phyloP scores from a whole-genome alignment of 345 rosid species.

The Turnera subulata region DNA sequence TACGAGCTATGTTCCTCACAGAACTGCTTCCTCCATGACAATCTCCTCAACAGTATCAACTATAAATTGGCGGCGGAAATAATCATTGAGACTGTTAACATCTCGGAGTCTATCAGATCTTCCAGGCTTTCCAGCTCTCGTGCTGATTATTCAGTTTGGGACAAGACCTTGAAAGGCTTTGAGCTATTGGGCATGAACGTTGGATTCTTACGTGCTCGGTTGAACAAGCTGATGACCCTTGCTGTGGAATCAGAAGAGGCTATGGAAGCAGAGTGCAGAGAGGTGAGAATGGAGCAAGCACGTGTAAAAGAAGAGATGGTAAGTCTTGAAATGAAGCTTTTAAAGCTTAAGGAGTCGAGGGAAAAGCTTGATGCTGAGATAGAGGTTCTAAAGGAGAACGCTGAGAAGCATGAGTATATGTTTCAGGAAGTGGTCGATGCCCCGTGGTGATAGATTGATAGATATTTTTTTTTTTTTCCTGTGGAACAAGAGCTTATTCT shows the following conservation, averaged over 20 bases:
- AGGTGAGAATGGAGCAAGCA: slow-evolving; percentile 21
- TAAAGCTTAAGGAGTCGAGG: slow-evolving; percentile 21
- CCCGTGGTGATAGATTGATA: slow-evolving; percentile 26
- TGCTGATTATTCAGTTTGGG: slow-evolving; percentile 39
- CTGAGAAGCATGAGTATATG: slow-evolving; percentile 22
- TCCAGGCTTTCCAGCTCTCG: slow-evolving; percentile 26
- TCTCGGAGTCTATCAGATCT: slow-evolving; percentile 41
- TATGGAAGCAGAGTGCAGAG: slow-evolving; percentile 19
- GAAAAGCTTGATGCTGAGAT: slow-evolving; percentile 29
- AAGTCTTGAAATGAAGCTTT: slow-evolving; percentile 26
- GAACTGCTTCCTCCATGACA: slow-evolving; percentile 33
- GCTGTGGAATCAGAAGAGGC: slow-evolving; percentile 27
- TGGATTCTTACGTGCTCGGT: slow-evolving; percentile 34
- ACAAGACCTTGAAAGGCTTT: slow-evolving; percentile 45
- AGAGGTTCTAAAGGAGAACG: slow-evolving; percentile 20
- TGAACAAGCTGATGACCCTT: slow-evolving; percentile 28
- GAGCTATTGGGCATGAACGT: slow-evolving; percentile 48
- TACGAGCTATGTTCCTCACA: slow-evolving; percentile 43
- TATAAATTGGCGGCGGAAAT: slow-evolving; percentile 44
- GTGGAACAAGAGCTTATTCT: no score
- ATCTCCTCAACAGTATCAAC: slow-evolving; percentile 40
- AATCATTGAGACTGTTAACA: slow-evolving; percentile 40
- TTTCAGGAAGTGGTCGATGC: slow-evolving; percentile 29
- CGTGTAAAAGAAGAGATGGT: slow-evolving; percentile 24
- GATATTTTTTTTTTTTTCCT: no score